Conservation (phyloP, 2,329 filamentous ascomycete genomes). For the Didymella exigua region DNA sequence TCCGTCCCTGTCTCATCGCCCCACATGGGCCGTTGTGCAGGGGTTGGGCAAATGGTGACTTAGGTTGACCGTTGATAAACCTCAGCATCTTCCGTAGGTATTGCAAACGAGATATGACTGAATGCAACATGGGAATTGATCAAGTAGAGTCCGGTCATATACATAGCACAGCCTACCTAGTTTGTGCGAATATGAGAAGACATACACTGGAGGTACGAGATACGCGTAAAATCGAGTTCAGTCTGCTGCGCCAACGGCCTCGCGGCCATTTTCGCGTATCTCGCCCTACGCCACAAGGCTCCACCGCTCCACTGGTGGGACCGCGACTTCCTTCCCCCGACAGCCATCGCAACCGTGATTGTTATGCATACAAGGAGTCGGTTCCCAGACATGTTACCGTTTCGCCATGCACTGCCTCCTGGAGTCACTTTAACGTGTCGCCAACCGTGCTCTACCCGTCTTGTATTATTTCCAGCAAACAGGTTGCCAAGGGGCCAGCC, state of each 20-base stretch:
- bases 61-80: too few species aligned
- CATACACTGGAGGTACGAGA: constrained; percentile 2
- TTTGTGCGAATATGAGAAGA: neutral
- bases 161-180: neutral
- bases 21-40: neutral
- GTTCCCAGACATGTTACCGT: constrained; percentile 5
- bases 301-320: constrained; percentile 3
- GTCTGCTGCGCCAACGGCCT: constrained; percentile 4
- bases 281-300: constrained; percentile 7
- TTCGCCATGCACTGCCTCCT: neutral
- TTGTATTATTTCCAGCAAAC: constrained; percentile 8
- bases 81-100: too few species aligned
- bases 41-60: neutral
- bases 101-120: neutral
- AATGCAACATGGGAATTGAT: neutral
- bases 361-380: constrained; percentile 4
- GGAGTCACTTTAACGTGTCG: neutral
- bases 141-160: neutral
- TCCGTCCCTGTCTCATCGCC: neutral
- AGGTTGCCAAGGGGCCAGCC: constrained; percentile 9
- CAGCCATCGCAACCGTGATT: neutral
- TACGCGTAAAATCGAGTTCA: constrained; percentile 1
- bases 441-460: neutral
- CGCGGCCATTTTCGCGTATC: neutral
- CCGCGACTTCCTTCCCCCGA: constrained; percentile 2